These are phyloP conservation scores for Heritiera fomes DNA, from an alignment of 345 rosid genomes.

Conservation along the genomic window DNA sequence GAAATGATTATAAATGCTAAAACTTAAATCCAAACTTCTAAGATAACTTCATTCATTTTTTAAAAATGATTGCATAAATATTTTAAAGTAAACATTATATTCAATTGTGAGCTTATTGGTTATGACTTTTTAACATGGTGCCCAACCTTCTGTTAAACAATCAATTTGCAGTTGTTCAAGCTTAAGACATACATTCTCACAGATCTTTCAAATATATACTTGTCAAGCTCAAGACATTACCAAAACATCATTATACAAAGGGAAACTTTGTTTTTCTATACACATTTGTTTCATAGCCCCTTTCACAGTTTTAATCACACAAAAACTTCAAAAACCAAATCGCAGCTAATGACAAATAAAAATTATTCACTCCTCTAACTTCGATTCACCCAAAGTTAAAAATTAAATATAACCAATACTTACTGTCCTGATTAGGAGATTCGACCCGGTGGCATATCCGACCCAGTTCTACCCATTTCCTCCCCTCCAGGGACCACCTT, in stretches of 20 bases:
- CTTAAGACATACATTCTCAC: too few species aligned
- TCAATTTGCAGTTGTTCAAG: too few species aligned
- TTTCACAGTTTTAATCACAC: conserved; percentile 8
- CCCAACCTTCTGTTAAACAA: too few species aligned
- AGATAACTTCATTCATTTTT: too few species aligned
- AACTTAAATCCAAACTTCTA: too few species aligned
- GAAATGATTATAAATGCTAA: too few species aligned
- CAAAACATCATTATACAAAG: background rate
- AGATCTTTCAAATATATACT: too few species aligned
- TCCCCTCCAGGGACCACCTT: conserved; percentile 51
- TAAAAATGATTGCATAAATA: too few species aligned
- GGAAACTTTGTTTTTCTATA: background rate
- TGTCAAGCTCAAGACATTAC: background rate
- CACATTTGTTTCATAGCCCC: background rate
- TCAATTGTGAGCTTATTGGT: too few species aligned
- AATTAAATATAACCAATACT: background rate
- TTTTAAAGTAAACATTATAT: too few species aligned
- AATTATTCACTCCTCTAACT: background rate
- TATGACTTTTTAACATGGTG: too few species aligned
- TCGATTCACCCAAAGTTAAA: background rate
- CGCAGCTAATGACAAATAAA: background rate
- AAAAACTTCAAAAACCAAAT: background rate
- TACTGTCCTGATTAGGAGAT: conserved; percentile 26
- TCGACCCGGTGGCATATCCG: conserved; percentile 51
- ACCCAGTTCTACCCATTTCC: conserved; percentile 42